Evolutionary conservation across 495 filamentous ascomycete species (phyloP).

Genomic region (Cudoniella acicularis): DNA sequence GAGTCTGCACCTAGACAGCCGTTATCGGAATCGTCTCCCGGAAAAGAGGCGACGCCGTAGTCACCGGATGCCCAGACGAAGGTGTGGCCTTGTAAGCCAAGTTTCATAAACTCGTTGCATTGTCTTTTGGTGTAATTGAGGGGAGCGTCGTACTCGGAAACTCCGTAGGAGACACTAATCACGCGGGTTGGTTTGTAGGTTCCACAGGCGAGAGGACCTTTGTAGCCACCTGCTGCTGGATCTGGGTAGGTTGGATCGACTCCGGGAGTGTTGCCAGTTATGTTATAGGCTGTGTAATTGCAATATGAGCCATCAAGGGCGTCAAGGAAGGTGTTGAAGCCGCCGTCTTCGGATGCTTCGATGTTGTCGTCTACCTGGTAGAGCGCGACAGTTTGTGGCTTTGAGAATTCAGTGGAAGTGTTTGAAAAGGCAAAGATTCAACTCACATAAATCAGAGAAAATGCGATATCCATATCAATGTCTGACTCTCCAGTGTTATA

Average conservation of each 20-base stretch:
- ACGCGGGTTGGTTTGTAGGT: constrained; percentile 16
- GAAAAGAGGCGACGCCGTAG: constrained; percentile 33
- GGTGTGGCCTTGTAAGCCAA: constrained; percentile 41
- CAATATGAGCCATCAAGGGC: constrained; percentile 21
- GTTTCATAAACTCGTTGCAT: constrained; percentile 31
- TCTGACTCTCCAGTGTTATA: constrained; percentile 18
- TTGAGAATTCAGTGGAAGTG: not conserved
- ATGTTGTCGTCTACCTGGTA: constrained; percentile 19
- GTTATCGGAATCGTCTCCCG: constrained; percentile 30
- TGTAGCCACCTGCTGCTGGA: constrained; percentile 14
- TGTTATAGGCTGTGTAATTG: constrained; percentile 13
- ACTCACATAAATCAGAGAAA: constrained; percentile 18
- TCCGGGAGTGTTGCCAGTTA: constrained; percentile 13
- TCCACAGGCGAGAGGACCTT: constrained; percentile 24
- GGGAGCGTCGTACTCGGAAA: constrained; percentile 16
- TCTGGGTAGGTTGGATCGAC: constrained; percentile 19
- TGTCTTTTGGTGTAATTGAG: constrained; percentile 14
- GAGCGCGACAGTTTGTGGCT: constrained; percentile 16
- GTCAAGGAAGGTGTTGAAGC: constrained; percentile 19
- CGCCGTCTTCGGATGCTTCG: constrained; percentile 10
- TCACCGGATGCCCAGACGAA: constrained; percentile 41
- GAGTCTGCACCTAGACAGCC: constrained; percentile 21
- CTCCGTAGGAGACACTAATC: constrained; percentile 22
- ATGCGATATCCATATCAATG: constrained; percentile 17
- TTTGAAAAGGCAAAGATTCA: not conserved